Evolutionary conservation across 2,329 filamentous ascomycete genomes (phyloP), one percentile per base, ranked within the genome.

Genomic region (Pezicula carpinea): DNA sequence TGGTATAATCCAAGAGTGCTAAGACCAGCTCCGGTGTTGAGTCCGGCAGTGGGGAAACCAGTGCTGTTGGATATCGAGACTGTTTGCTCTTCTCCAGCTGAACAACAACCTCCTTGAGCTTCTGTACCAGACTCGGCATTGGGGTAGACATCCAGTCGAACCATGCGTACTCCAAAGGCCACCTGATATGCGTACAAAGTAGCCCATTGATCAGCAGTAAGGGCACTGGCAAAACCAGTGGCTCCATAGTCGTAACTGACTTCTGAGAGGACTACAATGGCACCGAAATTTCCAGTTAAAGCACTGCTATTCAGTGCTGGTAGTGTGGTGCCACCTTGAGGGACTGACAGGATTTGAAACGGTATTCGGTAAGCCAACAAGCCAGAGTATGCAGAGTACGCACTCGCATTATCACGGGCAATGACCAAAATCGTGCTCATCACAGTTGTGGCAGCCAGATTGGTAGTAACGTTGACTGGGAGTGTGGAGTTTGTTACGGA

Each of bases 351-450:
- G 4, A 71, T 68, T 54, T 80, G 66, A 56, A 71, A 82, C 2
- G 79, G 77, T 51, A 83, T 82, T 34, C 79, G 79, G 55, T 82
- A 82, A 49, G 70, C 78, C 54, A 77, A 74, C 5, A 83, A 68
- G 18, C 79, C 79, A 13, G 71, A 72, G 31, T 71, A 72, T 17
- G 73, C 74, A 34, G 72, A 71, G 15, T 63, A 64, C n/a, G 74
- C 75, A 4, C 74, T 69, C 22, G 66, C 63, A 31, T 69, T 53
- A 57, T 81, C 76, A 51, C 70, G 69, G 36, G 76, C 77, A 54
- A 83, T 69, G 39, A 83, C 66, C 33, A 83, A 66, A 45, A 82
- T 72, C 23, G 75, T 80, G 63, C 49, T 72, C n/a, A 44, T 40
- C 13, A 55, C 51, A n/a, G 47, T 53, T n/a, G 45, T 48, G 4